These are phyloP conservation scores for Cicer chorassanicum DNA, from an alignment of 306 rosid genomes.

Conservation along the genomic window DNA sequence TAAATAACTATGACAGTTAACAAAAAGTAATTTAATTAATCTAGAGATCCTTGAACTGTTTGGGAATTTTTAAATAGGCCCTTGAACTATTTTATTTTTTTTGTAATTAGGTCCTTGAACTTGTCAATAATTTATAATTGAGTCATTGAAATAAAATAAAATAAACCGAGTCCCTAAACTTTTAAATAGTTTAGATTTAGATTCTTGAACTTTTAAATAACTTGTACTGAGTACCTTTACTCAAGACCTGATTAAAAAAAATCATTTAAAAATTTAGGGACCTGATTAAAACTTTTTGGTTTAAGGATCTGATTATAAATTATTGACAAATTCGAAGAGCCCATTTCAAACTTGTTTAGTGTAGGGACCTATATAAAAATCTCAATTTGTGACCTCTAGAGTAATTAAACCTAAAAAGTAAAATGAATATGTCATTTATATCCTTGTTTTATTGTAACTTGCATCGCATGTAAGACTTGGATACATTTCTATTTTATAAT, in stretches of 20 bases:
- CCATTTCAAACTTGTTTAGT: neutral
- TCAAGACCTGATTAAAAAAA: neutral
- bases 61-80: neutral
- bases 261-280: neutral
- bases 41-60: neutral
- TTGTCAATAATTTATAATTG: neutral
- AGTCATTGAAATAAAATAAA: neutral
- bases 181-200: neutral
- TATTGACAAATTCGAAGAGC: neutral
- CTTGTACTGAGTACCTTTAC: neutral
- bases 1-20: neutral
- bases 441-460: slow-evolving; percentile 11
- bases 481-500: neutral
- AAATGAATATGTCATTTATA: slow-evolving; percentile 17
- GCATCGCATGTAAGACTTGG: slow-evolving; percentile 25
- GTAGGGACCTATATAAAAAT: neutral
- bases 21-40: slow-evolving; percentile 17
- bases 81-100: neutral
- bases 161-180: neutral
- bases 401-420: slow-evolving; percentile 16
- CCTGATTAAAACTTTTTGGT: neutral
- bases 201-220: neutral
- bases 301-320: neutral
- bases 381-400: neutral
- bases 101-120: neutral